A percentile compares a stretch with the other conserved stretches of the same genome.
Evolutionary conservation across 1,284 basidiomycete genomes (phyloP).

Genomic region (Veloboletus limbatus): DNA sequence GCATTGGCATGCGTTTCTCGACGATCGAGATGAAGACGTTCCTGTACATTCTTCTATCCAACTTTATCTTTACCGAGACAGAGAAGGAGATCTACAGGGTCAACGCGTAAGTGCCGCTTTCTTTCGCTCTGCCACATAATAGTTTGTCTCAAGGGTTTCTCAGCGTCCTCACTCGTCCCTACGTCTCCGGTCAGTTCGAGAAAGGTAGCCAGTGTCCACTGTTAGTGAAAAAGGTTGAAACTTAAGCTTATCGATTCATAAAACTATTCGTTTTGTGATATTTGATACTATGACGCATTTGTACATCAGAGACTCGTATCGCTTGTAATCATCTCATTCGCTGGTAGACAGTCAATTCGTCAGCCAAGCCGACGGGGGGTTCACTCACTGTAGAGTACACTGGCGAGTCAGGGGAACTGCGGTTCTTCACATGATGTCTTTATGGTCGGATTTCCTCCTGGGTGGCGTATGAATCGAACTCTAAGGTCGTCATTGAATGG

Average conservation of each 20-base stretch:
- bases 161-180: conserved; percentile 73
- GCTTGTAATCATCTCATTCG: background rate
- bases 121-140: background rate
- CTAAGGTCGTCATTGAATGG: background rate
- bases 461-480: too few relatives aligned
- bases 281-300: background rate
- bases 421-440: too few relatives aligned
- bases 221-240: conserved; percentile 38
- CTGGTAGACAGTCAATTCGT: too few relatives aligned
- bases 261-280: background rate
- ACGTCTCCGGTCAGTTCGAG: conserved; percentile 53
- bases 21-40: conserved; percentile 79
- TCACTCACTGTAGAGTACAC: too few relatives aligned
- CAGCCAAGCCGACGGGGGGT: too few relatives aligned
- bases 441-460: too few relatives aligned
- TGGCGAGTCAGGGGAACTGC: too few relatives aligned
- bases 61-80: conserved; percentile 59
- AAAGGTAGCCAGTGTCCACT: conserved; percentile 71
- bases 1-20: conserved; percentile 76
- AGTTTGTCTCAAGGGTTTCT: background rate
- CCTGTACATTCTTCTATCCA: conserved; percentile 63
- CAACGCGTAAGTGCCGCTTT: conserved; percentile 58
- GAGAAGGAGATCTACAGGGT: conserved; percentile 58
- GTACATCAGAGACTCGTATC: background rate
- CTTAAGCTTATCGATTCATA: conserved; percentile 4